These are phyloP conservation scores for Ophiostoma sp. DNA, from an alignment of 2,329 filamentous ascomycete genomes.

Conservation along the genomic window DNA sequence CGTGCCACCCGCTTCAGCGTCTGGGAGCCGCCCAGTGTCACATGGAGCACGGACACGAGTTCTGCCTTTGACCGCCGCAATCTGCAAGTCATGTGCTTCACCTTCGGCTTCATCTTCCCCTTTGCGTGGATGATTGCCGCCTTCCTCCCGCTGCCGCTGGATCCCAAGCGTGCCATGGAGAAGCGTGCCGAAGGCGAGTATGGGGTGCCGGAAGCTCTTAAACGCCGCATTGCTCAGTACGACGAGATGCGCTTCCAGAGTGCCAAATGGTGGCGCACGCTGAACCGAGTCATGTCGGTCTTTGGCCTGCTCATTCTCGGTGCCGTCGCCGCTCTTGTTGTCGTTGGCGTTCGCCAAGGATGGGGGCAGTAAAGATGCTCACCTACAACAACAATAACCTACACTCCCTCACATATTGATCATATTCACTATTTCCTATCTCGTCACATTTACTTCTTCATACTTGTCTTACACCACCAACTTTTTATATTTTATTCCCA, in stretches of 20 bases:
- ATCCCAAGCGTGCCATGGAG: slow-evolving; percentile 53
- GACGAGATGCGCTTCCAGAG: slow-evolving; percentile 53
- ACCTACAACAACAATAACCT: neutral
- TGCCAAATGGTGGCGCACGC: slow-evolving; percentile 59
- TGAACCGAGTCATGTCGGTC: slow-evolving; percentile 60
- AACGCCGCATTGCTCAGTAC: slow-evolving; percentile 39
- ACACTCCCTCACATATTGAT: neutral
- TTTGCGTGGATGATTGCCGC: slow-evolving; percentile 80
- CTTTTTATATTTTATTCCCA: slow-evolving; percentile 8
- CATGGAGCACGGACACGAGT: slow-evolving; percentile 62
- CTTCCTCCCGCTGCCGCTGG: slow-evolving; percentile 68
- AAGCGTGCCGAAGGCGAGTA: slow-evolving; percentile 47
- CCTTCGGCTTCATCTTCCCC: slow-evolving; percentile 74
- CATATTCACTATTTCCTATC: slow-evolving; percentile 3
- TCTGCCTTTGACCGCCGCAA: slow-evolving; percentile 65
- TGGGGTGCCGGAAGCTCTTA: slow-evolving; percentile 41
- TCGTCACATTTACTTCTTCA: neutral
- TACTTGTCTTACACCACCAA: slow-evolving; percentile 2
- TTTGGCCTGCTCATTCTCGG: slow-evolving; percentile 56
- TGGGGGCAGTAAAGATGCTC: slow-evolving; percentile 40
- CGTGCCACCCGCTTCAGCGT: slow-evolving; percentile 59
- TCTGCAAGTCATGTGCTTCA: slow-evolving; percentile 72
- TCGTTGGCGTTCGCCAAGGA: slow-evolving; percentile 53
- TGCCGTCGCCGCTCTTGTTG: slow-evolving; percentile 52
- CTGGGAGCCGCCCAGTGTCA: slow-evolving; percentile 73